These are phyloP conservation scores for Xylariomycetidae sp. DNA, from an alignment of 2,329 filamentous ascomycete genomes.

Conservation along the genomic window DNA sequence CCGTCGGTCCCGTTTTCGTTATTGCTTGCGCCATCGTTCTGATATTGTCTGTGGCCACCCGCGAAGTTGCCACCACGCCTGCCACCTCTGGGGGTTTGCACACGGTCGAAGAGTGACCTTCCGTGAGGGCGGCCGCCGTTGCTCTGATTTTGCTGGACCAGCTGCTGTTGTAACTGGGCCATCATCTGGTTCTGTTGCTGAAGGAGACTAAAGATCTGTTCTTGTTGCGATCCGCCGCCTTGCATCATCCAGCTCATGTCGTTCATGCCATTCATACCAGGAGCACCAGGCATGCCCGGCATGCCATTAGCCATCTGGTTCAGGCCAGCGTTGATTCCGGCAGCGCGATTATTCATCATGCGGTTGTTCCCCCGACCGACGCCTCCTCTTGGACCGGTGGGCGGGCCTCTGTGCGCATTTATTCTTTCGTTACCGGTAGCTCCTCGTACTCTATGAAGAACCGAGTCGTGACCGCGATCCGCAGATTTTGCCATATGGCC, in stretches of 20 bases:
- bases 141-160: conserved; percentile 49
- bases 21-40: conserved; percentile 29
- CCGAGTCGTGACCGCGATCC: conserved; percentile 71
- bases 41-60: conserved; percentile 30
- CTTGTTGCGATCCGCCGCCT: conserved; percentile 59
- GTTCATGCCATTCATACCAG: conserved; percentile 38
- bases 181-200: conserved; percentile 88
- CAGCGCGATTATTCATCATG: conserved; percentile 46
- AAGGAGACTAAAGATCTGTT: conserved; percentile 70
- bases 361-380: conserved; percentile 45
- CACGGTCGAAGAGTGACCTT: conserved; percentile 70
- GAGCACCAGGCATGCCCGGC: conserved; percentile 30
- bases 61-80: conserved; percentile 42
- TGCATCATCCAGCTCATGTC: conserved; percentile 46
- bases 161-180: conserved; percentile 64
- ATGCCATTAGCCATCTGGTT: conserved; percentile 35
- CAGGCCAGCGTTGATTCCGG: conserved; percentile 44
- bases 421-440: conserved; percentile 72
- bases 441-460: conserved; percentile 77
- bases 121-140: conserved; percentile 41
- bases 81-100: conserved; percentile 53
- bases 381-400: conserved; percentile 67
- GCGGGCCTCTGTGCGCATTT: conserved; percentile 70
- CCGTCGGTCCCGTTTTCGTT: conserved; percentile 35
- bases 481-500: conserved; percentile 80